Evolutionary conservation across 2,329 filamentous ascomycete genomes (phyloP).

Genomic region (Talaromyces sp.): DNA sequence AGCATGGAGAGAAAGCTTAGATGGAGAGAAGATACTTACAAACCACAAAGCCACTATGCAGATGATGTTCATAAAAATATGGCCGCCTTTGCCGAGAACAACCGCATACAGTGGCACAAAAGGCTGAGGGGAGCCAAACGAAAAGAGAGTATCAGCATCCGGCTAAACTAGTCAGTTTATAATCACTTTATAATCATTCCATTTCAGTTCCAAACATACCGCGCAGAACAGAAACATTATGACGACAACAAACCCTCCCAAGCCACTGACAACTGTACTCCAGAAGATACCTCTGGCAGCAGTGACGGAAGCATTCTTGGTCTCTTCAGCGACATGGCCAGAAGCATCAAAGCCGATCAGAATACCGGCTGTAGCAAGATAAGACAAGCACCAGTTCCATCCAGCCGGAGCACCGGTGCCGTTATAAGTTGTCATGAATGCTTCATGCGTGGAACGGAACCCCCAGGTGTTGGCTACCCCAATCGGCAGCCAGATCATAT

Average conservation of each 20-base stretch:
- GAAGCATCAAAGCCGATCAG: constrained; percentile 58
- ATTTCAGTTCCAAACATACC: constrained; percentile 25
- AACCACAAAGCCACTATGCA: constrained; percentile 48
- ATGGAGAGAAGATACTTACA: constrained; percentile 29
- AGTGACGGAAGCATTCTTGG: constrained; percentile 51
- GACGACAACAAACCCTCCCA: constrained; percentile 51
- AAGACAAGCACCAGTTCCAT: constrained; percentile 60
- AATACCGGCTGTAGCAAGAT: constrained; percentile 55
- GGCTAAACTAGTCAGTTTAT: constrained; percentile 33
- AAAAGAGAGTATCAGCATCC: constrained; percentile 47
- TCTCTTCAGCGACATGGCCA: constrained; percentile 57
- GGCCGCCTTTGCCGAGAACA: constrained; percentile 50
- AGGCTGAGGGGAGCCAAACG: constrained; percentile 50
- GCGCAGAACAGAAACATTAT: constrained; percentile 56
- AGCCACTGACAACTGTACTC: constrained; percentile 52
- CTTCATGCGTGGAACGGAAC: constrained; percentile 53
- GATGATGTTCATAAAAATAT: constrained; percentile 58
- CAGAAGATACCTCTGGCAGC: constrained; percentile 56
- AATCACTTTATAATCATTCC: neutral
- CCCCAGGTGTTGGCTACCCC: constrained; percentile 51
- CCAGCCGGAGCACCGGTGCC: constrained; percentile 49
- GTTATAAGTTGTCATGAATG: constrained; percentile 57
- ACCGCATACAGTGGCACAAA: constrained; percentile 55
- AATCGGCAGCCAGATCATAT: constrained; percentile 57
- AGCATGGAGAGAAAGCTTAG: neutral